Evolutionary conservation across 148 eudicot genomes (phyloP).

Genomic region (Vaccinium corymbosum): DNA sequence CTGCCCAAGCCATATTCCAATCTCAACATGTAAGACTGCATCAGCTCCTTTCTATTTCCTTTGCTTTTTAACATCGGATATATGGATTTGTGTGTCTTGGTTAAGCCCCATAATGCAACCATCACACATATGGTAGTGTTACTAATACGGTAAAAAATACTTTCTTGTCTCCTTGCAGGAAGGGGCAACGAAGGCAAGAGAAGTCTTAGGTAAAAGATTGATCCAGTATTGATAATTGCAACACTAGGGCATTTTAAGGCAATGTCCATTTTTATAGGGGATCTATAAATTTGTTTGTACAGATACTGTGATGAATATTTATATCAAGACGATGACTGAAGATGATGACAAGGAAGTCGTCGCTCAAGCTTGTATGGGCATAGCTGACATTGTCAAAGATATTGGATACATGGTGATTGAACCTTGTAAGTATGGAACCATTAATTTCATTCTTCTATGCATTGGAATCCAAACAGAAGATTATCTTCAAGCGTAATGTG

Average conservation of each 20-base stretch:
- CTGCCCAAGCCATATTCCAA: conserved; percentile 71
- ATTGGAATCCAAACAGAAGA: conserved; percentile 9
- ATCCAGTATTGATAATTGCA: not conserved
- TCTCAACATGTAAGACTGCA: conserved; percentile 64
- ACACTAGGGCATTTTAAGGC: conserved; percentile 2
- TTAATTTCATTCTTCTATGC: conserved; percentile 6
- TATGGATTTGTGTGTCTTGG: conserved; percentile 2
- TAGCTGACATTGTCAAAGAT: conserved; percentile 70
- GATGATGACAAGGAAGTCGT: conserved; percentile 99
- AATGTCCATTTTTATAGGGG: not conserved
- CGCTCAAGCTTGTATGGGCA: conserved; percentile 83
- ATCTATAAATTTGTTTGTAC: conserved; percentile 14
- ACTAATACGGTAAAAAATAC: conserved; percentile 10
- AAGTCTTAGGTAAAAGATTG: conserved; percentile 55
- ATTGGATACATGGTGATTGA: conserved; percentile 68
- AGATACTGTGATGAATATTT: conserved; percentile 86
- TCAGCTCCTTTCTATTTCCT: not conserved
- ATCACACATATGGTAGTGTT: not conserved
- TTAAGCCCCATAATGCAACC: not conserved
- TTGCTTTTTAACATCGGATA: not conserved
- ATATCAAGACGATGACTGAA: conserved; percentile 73
- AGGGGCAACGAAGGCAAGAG: conserved; percentile 65
- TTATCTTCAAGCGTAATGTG: conserved; percentile 9
- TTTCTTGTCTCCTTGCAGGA: conserved; percentile 48
- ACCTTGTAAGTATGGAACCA: conserved; percentile 59